A percentile compares a stretch with the other conserved stretches of the same genome.
These are phyloP conservation scores for Salvia splendens DNA, from an alignment of 257 asterid species.

Conservation along the genomic window DNA sequence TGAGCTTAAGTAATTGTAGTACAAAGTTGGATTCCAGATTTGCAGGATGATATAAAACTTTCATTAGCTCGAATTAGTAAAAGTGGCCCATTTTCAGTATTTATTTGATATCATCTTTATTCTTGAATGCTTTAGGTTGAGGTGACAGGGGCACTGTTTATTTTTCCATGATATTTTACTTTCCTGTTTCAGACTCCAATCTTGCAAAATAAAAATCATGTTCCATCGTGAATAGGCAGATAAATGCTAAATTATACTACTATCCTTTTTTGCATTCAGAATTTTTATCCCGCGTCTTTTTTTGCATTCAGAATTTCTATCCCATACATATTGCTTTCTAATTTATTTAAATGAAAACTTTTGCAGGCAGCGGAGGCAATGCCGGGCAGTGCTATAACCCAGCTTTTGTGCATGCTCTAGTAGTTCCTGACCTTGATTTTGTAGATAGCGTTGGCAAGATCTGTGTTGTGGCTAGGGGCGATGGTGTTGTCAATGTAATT, in stretches of 20 bases:
- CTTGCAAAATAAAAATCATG: background rate
- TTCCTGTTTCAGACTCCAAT: background rate
- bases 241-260: background rate
- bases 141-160: background rate
- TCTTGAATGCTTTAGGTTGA: too few relatives aligned
- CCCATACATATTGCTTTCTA: slow-evolving; percentile 3
- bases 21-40: background rate
- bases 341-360: slow-evolving; percentile 31
- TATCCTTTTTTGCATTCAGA: background rate
- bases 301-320: background rate
- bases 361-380: slow-evolving; percentile 48
- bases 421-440: slow-evolving; percentile 76
- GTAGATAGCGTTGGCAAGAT: slow-evolving; percentile 75
- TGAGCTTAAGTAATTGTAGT: background rate
- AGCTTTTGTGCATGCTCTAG: slow-evolving; percentile 78
- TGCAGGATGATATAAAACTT: background rate
- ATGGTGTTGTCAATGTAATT: slow-evolving; percentile 73
- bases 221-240: background rate
- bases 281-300: background rate
- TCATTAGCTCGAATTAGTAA: background rate
- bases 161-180: background rate
- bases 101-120: too few relatives aligned
- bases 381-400: slow-evolving; percentile 81
- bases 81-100: background rate
- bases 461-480: slow-evolving; percentile 90